phyloP scores from a whole-genome alignment of 306 rosid species.

The Canavalia gladiata region DNA sequence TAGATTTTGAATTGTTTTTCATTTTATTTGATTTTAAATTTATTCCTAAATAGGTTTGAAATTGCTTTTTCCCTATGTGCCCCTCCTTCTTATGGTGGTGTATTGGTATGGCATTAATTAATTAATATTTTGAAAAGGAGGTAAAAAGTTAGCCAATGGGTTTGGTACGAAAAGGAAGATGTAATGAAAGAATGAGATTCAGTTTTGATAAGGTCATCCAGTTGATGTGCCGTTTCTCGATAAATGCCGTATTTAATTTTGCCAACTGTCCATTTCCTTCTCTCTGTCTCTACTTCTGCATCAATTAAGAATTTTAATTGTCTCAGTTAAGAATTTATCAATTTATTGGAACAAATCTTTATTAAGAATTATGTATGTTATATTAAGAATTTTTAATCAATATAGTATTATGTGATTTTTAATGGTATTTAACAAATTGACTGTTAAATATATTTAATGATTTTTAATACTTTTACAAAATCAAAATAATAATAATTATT shows the following conservation, averaged over 20 bases:
- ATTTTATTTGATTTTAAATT: background rate
- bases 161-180: background rate
- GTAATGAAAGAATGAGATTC: slow-evolving; percentile 20
- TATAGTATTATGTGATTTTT: no score
- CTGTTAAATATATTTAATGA: no score
- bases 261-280: background rate
- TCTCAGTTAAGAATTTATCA: no score
- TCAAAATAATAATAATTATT: no score
- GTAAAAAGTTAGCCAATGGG: slow-evolving; percentile 31
- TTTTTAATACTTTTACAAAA: no score
- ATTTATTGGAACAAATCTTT: no score
- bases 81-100: background rate
- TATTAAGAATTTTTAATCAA: no score
- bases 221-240: no score
- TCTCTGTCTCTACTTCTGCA: background rate
- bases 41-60: background rate
- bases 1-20: slow-evolving; percentile 16
- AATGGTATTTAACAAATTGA: no score
- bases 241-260: background rate
- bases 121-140: slow-evolving; percentile 25
- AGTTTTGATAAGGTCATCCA: background rate
- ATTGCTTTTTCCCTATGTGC: background rate
- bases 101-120: background rate
- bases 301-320: no score
- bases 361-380: no score